Evolutionary conservation across 208 protist species (phyloP).

Genomic region (Crithidia acanthocephali): DNA sequence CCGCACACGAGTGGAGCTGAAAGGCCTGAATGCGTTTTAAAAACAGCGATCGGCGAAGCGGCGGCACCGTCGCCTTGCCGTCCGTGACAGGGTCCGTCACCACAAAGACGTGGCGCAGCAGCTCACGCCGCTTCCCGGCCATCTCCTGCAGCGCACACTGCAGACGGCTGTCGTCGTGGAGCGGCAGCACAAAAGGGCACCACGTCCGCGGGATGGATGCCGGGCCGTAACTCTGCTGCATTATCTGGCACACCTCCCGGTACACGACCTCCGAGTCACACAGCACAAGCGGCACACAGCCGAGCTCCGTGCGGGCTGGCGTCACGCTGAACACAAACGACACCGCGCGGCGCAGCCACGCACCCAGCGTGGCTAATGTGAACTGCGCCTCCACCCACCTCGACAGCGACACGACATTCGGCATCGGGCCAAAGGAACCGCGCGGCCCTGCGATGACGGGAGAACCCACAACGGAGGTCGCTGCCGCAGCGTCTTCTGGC

Average conservation of each 20-base stretch:
- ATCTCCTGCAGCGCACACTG: background rate
- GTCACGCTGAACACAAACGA: constrained; percentile 21
- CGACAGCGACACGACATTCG: constrained; percentile 1
- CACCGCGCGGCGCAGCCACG: constrained; percentile 20
- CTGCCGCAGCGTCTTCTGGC: background rate
- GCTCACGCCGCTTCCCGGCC: background rate
- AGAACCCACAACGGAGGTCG: background rate
- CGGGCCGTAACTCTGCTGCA: background rate
- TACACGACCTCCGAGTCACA: constrained; percentile 17
- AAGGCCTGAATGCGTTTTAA: background rate
- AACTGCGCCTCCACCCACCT: background rate
- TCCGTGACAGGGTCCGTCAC: background rate
- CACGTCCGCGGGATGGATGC: background rate
- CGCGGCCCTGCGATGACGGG: background rate
- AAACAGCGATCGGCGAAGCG: background rate
- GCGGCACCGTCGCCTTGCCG: background rate
- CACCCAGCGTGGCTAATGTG: background rate
- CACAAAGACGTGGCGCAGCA: constrained; percentile 19
- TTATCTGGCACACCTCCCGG: background rate
- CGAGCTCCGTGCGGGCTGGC: constrained; percentile 14
- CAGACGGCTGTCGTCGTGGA: background rate
- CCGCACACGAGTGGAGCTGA: background rate
- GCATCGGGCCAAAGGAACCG: background rate
- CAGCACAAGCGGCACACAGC: constrained; percentile 15
- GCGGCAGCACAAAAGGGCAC: constrained; percentile 13